Evolutionary conservation across 306 rosid genomes (phyloP).

Genomic region (Cucumis hystrix): DNA sequence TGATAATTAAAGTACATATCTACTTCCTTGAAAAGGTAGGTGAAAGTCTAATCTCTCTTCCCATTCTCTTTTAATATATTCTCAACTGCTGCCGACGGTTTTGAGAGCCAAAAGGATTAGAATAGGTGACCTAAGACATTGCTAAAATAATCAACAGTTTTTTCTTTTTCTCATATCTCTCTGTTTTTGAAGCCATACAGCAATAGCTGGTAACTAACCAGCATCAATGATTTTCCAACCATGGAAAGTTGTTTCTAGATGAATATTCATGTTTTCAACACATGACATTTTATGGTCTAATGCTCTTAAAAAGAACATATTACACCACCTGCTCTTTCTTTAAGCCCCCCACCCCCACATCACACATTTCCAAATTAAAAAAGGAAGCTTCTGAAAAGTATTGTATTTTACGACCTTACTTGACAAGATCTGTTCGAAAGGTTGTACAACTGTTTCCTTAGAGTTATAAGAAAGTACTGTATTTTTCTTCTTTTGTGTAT

Average conservation of each 20-base stretch:
- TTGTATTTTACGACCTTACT: neutral
- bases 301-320: neutral
- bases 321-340: neutral
- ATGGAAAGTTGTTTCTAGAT: neutral
- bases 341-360: neutral
- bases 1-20: neutral
- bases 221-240: neutral
- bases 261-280: neutral
- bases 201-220: neutral
- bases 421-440: no score
- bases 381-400: neutral
- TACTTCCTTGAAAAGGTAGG: conserved; percentile 4
- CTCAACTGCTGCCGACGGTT: conserved; percentile 4
- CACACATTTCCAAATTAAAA: neutral
- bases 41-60: neutral
- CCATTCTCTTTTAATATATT: conserved; percentile 1
- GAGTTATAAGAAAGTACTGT: neutral
- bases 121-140: neutral
- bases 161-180: neutral
- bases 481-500: neutral
- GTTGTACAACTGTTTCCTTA: no score
- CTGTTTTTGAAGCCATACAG: neutral
- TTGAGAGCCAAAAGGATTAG: neutral
- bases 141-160: conserved; percentile 3
- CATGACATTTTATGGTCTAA: neutral